Evolutionary conservation across 352 stramenopile genomes (phyloP), one percentile per base, ranked within the genome.

Genomic region (Blastocystis sp.): DNA sequence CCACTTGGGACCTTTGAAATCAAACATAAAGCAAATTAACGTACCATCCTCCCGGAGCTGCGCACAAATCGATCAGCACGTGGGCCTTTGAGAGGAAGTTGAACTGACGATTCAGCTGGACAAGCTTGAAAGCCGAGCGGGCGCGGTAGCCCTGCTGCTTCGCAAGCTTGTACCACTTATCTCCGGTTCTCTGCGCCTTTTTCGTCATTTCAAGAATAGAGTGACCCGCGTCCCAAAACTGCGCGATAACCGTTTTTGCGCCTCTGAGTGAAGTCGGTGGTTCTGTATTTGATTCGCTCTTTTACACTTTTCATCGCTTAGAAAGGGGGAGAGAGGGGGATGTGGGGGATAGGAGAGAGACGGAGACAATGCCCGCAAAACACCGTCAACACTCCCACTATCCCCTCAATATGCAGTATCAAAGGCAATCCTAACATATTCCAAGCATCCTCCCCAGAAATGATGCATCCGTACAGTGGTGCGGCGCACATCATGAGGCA

Each of bases 61-160:
- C 97, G 91, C 97, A 99, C 19, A 99, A 92, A 92, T 99, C 97
- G 89, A 99, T 96, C 88, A 97, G 96, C 5, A 98, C 94, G 82
- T 97, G 97, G 65, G 96, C 94, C 56, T 95, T 97, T 62, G 92
- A 93, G 34, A 99, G 91, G 65, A 99, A 96, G 88, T 97, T 93
- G 94, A 98, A 98, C 92, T 98, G 98, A 90, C 98, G 97, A 92
- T 99, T 99, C 74, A 99, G 96, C 92, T 98, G 94, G 90, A 98
- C 97, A 53, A 99, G 93, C 93, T 99, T 99, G 92, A 99, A 99
- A 28, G 96, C 96, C 5, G 96, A 98, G 71, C 97, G 95, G 38
- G 96, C 96, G 89, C 97, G 94, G 91, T 98, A 98, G 21, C 97
- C 97, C 92, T 99, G 48, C 88, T 90, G 80, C 56, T 89, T 89